Conservation (phyloP, 176 grass and related monocot species). For the Musa beccarii region DNA sequence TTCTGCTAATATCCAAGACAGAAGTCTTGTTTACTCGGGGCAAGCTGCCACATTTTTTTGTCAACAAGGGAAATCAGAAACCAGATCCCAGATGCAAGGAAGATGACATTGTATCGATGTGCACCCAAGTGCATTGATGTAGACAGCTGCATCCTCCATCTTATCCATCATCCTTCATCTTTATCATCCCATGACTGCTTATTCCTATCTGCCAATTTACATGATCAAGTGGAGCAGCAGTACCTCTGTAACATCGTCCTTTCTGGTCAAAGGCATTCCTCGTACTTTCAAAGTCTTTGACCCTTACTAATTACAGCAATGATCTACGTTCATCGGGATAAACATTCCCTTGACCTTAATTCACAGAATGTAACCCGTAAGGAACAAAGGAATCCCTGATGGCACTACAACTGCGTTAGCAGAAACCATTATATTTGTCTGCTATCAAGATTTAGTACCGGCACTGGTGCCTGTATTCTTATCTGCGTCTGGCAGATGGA, state of each 20-base stretch:
- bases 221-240: neutral
- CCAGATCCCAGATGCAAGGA: neutral
- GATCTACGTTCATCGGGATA: neutral
- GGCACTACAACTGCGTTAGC: conserved; percentile 2
- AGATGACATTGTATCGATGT: neutral
- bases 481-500: conserved; percentile 40
- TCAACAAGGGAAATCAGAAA: neutral
- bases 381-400: neutral
- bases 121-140: neutral
- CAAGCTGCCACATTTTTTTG: too few relatives aligned
- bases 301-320: neutral
- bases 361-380: neutral
- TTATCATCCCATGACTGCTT: neutral
- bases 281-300: too few relatives aligned
- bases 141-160: neutral
- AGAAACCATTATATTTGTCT: neutral
- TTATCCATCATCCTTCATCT: neutral
- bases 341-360: too few relatives aligned
- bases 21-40: too few relatives aligned
- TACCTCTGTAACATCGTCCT: too few relatives aligned
- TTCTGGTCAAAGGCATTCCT: too few relatives aligned
- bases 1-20: too few relatives aligned
- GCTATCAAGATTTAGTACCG: neutral
- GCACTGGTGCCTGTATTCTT: conserved; percentile 17
- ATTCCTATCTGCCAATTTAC: neutral